Evolutionary conservation across 192 early-diverging fungal genomes (phyloP).

Genomic region (Diversispora epigaea): DNA sequence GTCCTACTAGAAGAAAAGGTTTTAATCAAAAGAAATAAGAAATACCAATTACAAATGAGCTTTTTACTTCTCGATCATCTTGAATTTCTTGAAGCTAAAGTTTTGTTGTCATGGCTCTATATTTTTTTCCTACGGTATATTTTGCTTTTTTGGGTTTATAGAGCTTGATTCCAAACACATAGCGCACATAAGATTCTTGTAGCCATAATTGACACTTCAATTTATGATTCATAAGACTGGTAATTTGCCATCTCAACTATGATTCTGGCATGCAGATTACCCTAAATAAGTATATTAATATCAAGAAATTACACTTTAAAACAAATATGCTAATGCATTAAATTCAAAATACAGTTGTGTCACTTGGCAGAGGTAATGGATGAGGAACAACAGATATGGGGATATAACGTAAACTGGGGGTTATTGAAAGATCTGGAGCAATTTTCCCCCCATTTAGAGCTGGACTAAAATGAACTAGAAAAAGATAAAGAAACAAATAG

Average conservation of each 20-base stretch:
- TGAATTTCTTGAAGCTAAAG: background rate
- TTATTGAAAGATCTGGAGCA: background rate
- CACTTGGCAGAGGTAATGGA: too few relatives aligned
- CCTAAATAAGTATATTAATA: background rate
- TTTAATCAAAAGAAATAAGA: too few relatives aligned
- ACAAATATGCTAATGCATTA: constrained; percentile 11
- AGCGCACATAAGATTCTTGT: background rate
- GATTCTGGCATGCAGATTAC: background rate
- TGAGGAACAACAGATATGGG: background rate
- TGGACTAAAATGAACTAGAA: constrained; percentile 22
- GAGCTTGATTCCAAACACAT: constrained; percentile 3
- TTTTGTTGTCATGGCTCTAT: background rate
- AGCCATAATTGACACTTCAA: background rate
- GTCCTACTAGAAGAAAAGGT: too few relatives aligned
- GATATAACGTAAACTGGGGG: background rate
- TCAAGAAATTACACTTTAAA: constrained; percentile 5
- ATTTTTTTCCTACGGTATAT: background rate
- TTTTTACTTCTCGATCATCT: background rate
- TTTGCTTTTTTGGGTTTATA: background rate
- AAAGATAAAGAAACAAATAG: background rate
- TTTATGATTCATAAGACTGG: background rate
- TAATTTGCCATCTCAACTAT: background rate
- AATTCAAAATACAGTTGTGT: constrained; percentile 6
- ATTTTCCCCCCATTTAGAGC: background rate
- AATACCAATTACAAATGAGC: too few relatives aligned